Percentiles rank a stretch among this genome's conserved stretches.
Conservation (phyloP, 2,329 filamentous ascomycete species). For the Ilyonectria sp. region DNA sequence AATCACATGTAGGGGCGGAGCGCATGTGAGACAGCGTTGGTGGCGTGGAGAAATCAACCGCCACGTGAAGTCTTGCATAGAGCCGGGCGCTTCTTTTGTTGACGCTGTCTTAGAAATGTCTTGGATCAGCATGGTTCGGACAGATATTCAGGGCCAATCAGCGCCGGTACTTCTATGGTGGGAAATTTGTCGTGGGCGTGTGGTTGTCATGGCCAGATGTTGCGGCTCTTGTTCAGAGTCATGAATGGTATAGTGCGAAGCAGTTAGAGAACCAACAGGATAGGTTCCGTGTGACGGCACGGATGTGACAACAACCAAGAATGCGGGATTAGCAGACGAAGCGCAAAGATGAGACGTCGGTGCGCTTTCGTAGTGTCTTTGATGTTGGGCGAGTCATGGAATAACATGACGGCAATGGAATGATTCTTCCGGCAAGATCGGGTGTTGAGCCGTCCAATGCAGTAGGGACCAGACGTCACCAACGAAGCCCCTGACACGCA, state of each 20-base stretch:
- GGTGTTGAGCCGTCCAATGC: slow-evolving; percentile 10
- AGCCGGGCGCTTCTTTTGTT: background rate
- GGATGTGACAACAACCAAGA: background rate
- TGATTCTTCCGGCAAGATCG: slow-evolving; percentile 3
- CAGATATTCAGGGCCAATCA: background rate
- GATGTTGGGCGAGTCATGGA: slow-evolving; percentile 17
- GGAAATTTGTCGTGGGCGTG: background rate
- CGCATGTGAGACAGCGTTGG: background rate
- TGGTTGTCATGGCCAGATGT: background rate
- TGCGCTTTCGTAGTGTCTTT: background rate
- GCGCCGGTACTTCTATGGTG: background rate
- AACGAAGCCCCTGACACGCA: background rate
- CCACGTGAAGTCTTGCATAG: background rate
- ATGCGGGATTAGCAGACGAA: background rate
- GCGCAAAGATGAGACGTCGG: slow-evolving; percentile 14
- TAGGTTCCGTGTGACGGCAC: background rate
- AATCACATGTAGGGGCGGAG: background rate
- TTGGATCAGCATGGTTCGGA: background rate
- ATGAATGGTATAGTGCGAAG: background rate
- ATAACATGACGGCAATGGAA: background rate
- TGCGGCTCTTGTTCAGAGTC: background rate
- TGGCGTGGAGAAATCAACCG: background rate
- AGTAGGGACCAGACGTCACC: background rate
- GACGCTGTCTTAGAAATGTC: background rate
- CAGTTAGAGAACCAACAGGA: background rate